Percentiles rank a stretch among this genome's conserved stretches.
phyloP scores from a whole-genome alignment of 257 asterid genomes.

The Knoxia roxburghii region DNA sequence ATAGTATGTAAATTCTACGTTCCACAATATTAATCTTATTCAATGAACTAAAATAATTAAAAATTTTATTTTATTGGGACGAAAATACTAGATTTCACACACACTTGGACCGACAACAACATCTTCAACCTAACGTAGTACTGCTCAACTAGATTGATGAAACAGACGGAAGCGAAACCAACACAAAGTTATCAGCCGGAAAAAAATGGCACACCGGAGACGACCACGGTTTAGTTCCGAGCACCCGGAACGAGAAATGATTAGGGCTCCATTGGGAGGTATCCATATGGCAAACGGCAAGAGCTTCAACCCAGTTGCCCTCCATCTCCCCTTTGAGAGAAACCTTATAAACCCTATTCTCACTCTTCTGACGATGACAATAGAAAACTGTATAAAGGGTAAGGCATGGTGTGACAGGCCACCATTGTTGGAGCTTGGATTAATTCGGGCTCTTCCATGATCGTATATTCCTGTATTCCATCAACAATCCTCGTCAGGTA shows the following conservation, averaged over 20 bases:
- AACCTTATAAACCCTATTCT: slow-evolving; percentile 45
- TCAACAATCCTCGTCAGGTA: slow-evolving; percentile 26
- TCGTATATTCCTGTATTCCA: slow-evolving; percentile 38
- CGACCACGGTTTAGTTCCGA: slow-evolving; percentile 52
- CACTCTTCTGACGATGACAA: slow-evolving; percentile 56
- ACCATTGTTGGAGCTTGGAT: slow-evolving; percentile 38
- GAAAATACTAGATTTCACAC: too few species aligned
- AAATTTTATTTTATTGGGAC: too few species aligned
- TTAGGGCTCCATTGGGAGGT: slow-evolving; percentile 65
- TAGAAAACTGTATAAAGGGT: slow-evolving; percentile 59
- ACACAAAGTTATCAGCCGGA: slow-evolving; percentile 67
- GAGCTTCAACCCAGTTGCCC: slow-evolving; percentile 52
- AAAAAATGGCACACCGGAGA: slow-evolving; percentile 76
- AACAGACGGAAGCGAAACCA: slow-evolving; percentile 41
- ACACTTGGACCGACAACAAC: too few species aligned
- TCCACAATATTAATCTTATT: too few species aligned
- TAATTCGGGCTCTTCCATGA: slow-evolving; percentile 31
- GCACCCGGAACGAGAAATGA: slow-evolving; percentile 59
- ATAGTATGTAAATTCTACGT: too few species aligned
- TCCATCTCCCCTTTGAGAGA: slow-evolving; percentile 41
- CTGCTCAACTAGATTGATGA: slow-evolving; percentile 5
- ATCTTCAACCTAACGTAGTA: too few species aligned
- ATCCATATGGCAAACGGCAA: slow-evolving; percentile 85
- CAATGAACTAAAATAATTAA: too few species aligned
- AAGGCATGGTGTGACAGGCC: slow-evolving; percentile 75